These are phyloP conservation scores for Glycine tomentella DNA, from an alignment of 306 rosid species.

Conservation along the genomic window DNA sequence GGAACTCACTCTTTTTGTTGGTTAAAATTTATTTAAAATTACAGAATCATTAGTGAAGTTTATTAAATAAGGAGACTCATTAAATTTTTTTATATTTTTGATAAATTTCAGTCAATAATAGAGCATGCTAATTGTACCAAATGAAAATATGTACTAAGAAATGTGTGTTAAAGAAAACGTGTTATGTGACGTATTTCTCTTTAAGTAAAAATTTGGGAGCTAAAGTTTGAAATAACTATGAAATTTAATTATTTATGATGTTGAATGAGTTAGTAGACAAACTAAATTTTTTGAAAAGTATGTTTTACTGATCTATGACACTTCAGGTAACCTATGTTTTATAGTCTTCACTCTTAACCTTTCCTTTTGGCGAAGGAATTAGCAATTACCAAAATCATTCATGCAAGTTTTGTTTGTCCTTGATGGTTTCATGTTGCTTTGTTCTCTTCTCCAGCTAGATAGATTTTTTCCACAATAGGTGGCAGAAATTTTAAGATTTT, in stretches of 20 bases:
- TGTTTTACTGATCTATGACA: background rate
- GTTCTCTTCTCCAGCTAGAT: background rate
- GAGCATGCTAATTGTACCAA: no score
- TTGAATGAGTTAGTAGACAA: background rate
- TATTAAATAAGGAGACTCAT: no score
- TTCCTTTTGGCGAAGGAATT: background rate
- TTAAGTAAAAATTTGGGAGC: background rate
- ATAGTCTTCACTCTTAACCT: background rate
- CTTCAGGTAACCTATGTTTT: constrained; percentile 13
- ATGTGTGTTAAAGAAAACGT: background rate
- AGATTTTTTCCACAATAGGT: constrained; percentile 3
- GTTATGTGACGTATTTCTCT: background rate
- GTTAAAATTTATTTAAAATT: no score
- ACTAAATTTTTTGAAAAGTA: background rate
- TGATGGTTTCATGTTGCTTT: background rate
- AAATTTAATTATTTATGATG: background rate
- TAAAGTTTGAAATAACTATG: constrained; percentile 10
- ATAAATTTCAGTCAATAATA: background rate
- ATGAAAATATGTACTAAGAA: no score
- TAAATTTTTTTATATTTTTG: background rate
- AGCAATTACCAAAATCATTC: constrained; percentile 15
- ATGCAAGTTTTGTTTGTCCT: constrained; percentile 1
- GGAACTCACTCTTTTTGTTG: no score
- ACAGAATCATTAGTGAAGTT: no score
- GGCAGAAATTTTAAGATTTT: background rate